A percentile compares a stretch with the other conserved stretches of the same genome.
Conservation (phyloP, 2,329 filamentous ascomycete genomes). For the Trichophyton mentagrophytes region DNA sequence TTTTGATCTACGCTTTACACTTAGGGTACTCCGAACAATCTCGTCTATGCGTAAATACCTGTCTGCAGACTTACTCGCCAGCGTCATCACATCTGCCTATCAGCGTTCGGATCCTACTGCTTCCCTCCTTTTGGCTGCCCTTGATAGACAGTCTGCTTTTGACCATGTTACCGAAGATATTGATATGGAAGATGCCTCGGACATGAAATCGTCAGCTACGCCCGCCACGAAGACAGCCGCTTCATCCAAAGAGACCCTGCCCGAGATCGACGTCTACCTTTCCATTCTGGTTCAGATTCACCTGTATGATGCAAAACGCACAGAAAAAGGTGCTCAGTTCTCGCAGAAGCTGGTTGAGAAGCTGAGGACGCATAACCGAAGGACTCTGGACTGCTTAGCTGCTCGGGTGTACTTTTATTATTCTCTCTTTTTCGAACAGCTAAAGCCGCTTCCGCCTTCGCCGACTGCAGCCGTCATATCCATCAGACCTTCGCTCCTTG, state of each 20-base stretch:
- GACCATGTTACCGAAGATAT: constrained; percentile 45
- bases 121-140: constrained; percentile 55
- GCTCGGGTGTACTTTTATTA: constrained; percentile 98
- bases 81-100: constrained; percentile 72
- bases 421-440: constrained; percentile 85
- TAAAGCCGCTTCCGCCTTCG: constrained; percentile 75
- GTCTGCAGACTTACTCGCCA: constrained; percentile 65
- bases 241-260: constrained; percentile 59
- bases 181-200: constrained; percentile 58
- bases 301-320: constrained; percentile 73
- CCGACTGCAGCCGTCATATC: constrained; percentile 75
- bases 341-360: constrained; percentile 71
- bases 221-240: constrained; percentile 15
- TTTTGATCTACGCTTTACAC: constrained; percentile 90
- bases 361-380: constrained; percentile 78
- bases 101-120: constrained; percentile 53
- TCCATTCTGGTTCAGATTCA: constrained; percentile 78
- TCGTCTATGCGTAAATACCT: constrained; percentile 89
- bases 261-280: constrained; percentile 80
- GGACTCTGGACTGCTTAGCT: constrained; percentile 84
- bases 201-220: constrained; percentile 35
- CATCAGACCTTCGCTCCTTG: constrained; percentile 73
- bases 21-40: constrained; percentile 87
- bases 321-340: constrained; percentile 68
- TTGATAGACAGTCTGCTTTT: constrained; percentile 53